Evolutionary conservation across 305 asterid genomes (phyloP).

Genomic region (Fraxinus sp.): DNA sequence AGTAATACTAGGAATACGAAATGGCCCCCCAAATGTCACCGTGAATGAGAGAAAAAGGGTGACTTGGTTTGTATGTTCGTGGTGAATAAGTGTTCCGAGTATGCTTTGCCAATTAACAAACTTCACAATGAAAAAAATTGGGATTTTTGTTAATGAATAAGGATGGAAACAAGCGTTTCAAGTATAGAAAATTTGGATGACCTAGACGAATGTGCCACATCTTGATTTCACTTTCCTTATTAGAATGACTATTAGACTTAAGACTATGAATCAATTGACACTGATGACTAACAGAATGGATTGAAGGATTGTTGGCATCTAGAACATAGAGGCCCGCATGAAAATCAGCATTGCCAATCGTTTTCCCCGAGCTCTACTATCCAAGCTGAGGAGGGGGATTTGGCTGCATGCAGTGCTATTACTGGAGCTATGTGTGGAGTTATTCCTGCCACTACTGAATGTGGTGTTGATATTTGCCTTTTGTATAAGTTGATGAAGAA

Average conservation of each 20-base stretch:
- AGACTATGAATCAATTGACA: neutral
- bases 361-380: slow-evolving; percentile 16
- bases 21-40: neutral
- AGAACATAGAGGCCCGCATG: neutral
- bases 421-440: neutral
- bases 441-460: neutral
- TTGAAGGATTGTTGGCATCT: neutral
- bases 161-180: neutral
- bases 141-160: slow-evolving; percentile 17
- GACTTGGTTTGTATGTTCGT: neutral
- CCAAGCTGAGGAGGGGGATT: neutral
- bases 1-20: neutral
- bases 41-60: neutral
- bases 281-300: neutral
- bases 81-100: neutral
- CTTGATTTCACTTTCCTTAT: slow-evolving; percentile 16
- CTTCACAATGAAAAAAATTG: slow-evolving; percentile 7
- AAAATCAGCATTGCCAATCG: slow-evolving; percentile 9
- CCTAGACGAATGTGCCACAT: slow-evolving; percentile 3
- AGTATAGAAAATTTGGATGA: slow-evolving; percentile 14
- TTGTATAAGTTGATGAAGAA: neutral
- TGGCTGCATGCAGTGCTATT: neutral
- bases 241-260: neutral
- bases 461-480: neutral
- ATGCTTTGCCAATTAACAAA: slow-evolving; percentile 19